Base-by-base conservation (phyloP, 768 basidiomycete species). In the Lentinula sp. region DNA sequence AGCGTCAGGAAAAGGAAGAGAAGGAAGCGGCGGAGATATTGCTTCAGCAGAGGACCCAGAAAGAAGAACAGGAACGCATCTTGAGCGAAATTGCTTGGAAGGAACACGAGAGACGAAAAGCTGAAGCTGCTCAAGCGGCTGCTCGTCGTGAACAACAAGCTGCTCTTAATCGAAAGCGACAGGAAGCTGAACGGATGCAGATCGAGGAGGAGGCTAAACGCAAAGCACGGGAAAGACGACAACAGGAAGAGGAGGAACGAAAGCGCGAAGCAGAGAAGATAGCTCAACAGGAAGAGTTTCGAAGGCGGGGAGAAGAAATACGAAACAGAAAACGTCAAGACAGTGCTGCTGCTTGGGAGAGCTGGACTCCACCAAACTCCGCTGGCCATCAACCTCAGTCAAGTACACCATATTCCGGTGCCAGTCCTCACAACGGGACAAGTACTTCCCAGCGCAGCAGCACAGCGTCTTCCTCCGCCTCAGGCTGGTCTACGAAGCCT, bases 291-390 rank as follows among this genome's bases (percentile, higher is more conserved):
- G 65, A 62, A 61, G 60, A 57, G 37, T 67, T 60, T 57, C 62
- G 58, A 59, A 61, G 23, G 74, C 74, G 72, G 11, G 64, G 68
- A n/a, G 76, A 77, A 59, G 79, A 82, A 62, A 51, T 58, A 13
- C 56, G 52, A 5, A 56, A 31, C 23, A 76, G 80, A 34, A 79
- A 77, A 65, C 73, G 77, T 9, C 78, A 80, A 50, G 75, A 76
- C 56, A 80, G 75, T 60, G 61, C 69, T n/a, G 74, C 63, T 58
- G 63, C 66, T 48, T 76, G 75, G 73, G 54, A 64, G 23, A 57
- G 13, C 16, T 62, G 54, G 6, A 61, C 69, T 28, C 68, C 71
- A 3, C 63, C 67, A 21, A 61, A 61, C 16, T 69, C 75, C 49
- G 65, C 71, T 6, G 37, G 39, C 10, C 16, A 40, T n/a, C 53